Evolutionary conservation across 768 basidiomycete genomes (phyloP).

Genomic region (Tylopilus plumbeoviolaceoides): DNA sequence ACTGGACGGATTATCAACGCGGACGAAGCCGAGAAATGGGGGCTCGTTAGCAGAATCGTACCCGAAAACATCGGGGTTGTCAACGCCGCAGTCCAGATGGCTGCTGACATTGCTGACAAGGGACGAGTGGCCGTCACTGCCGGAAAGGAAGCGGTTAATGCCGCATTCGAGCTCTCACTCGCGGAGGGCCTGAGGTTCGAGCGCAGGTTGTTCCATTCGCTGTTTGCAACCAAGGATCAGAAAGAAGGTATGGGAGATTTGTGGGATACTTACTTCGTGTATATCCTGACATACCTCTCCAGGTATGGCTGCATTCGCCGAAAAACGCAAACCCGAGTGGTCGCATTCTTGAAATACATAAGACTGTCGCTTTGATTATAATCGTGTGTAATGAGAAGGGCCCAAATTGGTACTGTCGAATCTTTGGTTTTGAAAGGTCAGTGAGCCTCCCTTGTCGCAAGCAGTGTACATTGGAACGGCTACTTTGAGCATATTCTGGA

Average conservation of each 20-base stretch:
- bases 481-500: neutral
- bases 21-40: slow-evolving; percentile 81
- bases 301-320: slow-evolving; percentile 95
- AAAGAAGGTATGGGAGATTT: slow-evolving; percentile 71
- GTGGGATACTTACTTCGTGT: neutral
- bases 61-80: slow-evolving; percentile 77
- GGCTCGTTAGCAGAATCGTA: slow-evolving; percentile 80
- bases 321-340: slow-evolving; percentile 88
- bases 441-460: neutral
- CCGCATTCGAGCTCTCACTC: slow-evolving; percentile 81
- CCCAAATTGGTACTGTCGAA: neutral
- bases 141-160: slow-evolving; percentile 92
- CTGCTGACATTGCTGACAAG: slow-evolving; percentile 74
- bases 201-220: slow-evolving; percentile 81
- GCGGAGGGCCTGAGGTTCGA: slow-evolving; percentile 85
- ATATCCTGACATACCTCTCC: slow-evolving; percentile 3
- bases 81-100: slow-evolving; percentile 81
- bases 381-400: neutral
- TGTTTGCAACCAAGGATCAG: slow-evolving; percentile 93
- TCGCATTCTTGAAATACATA: slow-evolving; percentile 41
- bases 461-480: neutral
- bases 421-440: too few species aligned
- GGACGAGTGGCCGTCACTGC: slow-evolving; percentile 81
- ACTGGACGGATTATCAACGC: slow-evolving; percentile 83
- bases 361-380: neutral